Evolutionary conservation across 2,329 filamentous ascomycete genomes (phyloP).

Genomic region (Dactylellina haptotyla): DNA sequence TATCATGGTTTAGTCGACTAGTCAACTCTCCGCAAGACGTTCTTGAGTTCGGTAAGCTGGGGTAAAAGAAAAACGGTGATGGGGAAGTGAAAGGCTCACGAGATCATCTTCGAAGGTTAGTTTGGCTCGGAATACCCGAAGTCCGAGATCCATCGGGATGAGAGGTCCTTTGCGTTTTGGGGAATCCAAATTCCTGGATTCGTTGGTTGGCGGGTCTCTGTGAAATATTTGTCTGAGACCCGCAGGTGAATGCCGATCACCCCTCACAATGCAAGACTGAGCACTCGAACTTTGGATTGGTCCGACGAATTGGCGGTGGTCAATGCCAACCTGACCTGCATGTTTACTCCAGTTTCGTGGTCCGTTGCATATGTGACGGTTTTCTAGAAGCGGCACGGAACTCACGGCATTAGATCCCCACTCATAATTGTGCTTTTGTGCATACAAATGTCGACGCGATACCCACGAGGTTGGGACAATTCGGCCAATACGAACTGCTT

Average conservation of each 20-base stretch:
- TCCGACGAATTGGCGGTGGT: slow-evolving; percentile 26
- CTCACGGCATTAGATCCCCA: slow-evolving; percentile 13
- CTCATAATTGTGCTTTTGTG: neutral
- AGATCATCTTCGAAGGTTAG: slow-evolving; percentile 22
- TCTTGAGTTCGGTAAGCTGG: too few species aligned
- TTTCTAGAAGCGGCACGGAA: slow-evolving; percentile 41
- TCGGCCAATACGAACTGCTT: too few species aligned
- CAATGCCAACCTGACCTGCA: slow-evolving; percentile 50
- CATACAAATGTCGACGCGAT: too few species aligned
- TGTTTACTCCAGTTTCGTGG: neutral
- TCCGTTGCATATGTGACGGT: neutral
- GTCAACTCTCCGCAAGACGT: neutral
- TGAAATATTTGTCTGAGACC: slow-evolving; percentile 5
- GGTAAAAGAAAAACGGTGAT: too few species aligned
- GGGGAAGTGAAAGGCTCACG: slow-evolving; percentile 43
- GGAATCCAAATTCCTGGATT: slow-evolving; percentile 16
- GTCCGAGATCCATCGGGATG: neutral
- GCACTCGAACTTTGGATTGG: neutral
- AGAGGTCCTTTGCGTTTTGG: slow-evolving; percentile 7
- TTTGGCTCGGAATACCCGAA: slow-evolving; percentile 1
- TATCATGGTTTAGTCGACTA: slow-evolving; percentile 22
- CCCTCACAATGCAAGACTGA: neutral
- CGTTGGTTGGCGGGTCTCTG: neutral
- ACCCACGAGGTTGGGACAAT: too few species aligned
- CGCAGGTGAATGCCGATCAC: slow-evolving; percentile 4